phyloP scores from a whole-genome alignment of 78 protist genomes.

The Cavenderia fasciculata region DNA sequence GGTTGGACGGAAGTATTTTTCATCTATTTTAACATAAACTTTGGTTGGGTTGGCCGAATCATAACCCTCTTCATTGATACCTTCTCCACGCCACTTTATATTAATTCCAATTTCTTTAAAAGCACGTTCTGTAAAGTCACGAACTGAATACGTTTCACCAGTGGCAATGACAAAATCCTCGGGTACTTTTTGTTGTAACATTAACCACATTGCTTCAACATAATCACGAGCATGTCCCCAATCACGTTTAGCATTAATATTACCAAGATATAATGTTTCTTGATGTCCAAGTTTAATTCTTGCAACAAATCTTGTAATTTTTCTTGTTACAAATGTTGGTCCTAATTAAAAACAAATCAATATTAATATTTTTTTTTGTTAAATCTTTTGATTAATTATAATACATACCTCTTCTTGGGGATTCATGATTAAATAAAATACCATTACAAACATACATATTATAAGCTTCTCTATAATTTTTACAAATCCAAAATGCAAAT shows the following conservation, averaged over 20 bases:
- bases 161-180: conserved; percentile 95
- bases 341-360: no score
- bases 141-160: conserved; percentile 91
- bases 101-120: conserved; percentile 80
- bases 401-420: conserved; percentile 81
- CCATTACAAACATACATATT: conserved; percentile 92
- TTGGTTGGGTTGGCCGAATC: conserved; percentile 11
- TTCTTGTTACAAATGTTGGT: conserved; percentile 97
- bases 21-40: conserved; percentile 66
- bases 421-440: conserved; percentile 96
- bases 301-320: conserved; percentile 95
- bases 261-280: conserved; percentile 88
- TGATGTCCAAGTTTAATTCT: conserved; percentile 76
- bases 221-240: conserved; percentile 95
- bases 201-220: conserved; percentile 93
- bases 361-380: no score
- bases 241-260: conserved; percentile 93
- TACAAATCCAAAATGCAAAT: conserved; percentile 94
- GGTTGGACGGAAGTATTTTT: conserved; percentile 92
- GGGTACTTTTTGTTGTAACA: conserved; percentile 88
- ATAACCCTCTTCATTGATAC: conserved; percentile 82
- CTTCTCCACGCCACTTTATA: conserved; percentile 90
- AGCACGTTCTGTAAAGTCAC: conserved; percentile 86
- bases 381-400: no score
- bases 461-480: conserved; percentile 97